Conservation (phyloP, 208 protist genomes). For the Eutreptiella sp. region DNA sequence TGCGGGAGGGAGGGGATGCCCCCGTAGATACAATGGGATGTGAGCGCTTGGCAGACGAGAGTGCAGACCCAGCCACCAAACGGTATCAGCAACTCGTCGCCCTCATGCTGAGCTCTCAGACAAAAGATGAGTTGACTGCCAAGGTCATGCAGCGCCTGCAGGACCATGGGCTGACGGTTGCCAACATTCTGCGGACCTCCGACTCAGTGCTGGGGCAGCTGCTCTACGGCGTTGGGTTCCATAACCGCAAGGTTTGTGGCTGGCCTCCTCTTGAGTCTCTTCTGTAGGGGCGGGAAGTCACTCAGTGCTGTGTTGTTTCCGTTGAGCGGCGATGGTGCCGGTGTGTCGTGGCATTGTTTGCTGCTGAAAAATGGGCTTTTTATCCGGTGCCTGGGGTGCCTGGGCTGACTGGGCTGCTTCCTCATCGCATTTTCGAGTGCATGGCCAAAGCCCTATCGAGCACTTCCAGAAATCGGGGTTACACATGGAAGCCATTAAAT, state of each 20-base stretch:
- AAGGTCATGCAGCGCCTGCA: slow-evolving; percentile 63
- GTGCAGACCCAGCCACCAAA: slow-evolving; percentile 47
- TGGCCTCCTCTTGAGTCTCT: too few relatives aligned
- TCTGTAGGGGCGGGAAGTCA: too few relatives aligned
- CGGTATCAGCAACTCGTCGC: slow-evolving; percentile 80
- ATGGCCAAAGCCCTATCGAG: too few relatives aligned
- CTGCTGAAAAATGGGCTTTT: too few relatives aligned
- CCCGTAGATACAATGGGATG: slow-evolving; percentile 83
- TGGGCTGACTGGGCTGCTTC: too few relatives aligned
- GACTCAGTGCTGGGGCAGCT: slow-evolving; percentile 51
- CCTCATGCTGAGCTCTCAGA: slow-evolving; percentile 88
- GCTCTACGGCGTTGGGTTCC: slow-evolving; percentile 80
- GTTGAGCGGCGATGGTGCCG: too few relatives aligned
- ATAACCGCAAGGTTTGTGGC: slow-evolving; percentile 88
- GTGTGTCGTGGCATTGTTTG: too few relatives aligned
- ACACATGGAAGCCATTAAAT: too few relatives aligned
- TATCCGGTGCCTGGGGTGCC: too few relatives aligned
- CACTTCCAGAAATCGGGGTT: too few relatives aligned
- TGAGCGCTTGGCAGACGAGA: slow-evolving; percentile 52
- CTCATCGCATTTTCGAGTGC: too few relatives aligned
- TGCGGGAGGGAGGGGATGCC: slow-evolving; percentile 47
- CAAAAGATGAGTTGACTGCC: slow-evolving; percentile 81
- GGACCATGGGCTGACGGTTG: slow-evolving; percentile 42
- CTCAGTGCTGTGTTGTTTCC: too few relatives aligned
- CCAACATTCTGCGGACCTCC: slow-evolving; percentile 45